Evolutionary conservation across 805 yeast species (phyloP).

Genomic region (Candida odintsovae): DNA sequence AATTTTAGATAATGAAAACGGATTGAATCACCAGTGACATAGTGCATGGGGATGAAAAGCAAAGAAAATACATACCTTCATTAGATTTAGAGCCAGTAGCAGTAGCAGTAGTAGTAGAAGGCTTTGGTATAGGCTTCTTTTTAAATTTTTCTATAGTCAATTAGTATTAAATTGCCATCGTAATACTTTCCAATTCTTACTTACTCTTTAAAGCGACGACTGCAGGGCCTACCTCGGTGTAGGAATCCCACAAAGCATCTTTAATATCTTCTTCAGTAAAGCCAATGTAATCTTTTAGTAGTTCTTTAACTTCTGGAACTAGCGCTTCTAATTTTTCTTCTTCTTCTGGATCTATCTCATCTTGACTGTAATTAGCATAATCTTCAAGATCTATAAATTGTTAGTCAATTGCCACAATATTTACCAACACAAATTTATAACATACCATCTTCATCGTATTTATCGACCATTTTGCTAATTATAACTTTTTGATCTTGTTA

Average conservation of each 20-base stretch:
- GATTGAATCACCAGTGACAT: neutral
- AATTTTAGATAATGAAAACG: slow-evolving; percentile 5
- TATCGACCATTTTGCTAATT: slow-evolving; percentile 1
- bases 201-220: slow-evolving; percentile 37
- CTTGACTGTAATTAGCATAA: slow-evolving; percentile 25
- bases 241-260: slow-evolving; percentile 54
- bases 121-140: slow-evolving; percentile 10
- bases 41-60: neutral
- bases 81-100: slow-evolving; percentile 11
- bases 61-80: slow-evolving; percentile 40
- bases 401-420: neutral
- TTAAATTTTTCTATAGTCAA: slow-evolving; percentile 15
- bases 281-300: slow-evolving; percentile 31
- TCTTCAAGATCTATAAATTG: slow-evolving; percentile 21
- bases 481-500: neutral
- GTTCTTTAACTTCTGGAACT: slow-evolving; percentile 37
- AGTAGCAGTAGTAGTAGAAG: neutral
- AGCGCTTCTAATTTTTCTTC: slow-evolving; percentile 34
- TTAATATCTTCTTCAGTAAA: slow-evolving; percentile 47
- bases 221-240: slow-evolving; percentile 48
- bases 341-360: slow-evolving; percentile 33
- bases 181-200: too few relatives aligned
- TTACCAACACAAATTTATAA: neutral
- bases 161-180: neutral
- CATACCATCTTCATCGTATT: slow-evolving; percentile 24